A percentile compares a stretch with the other conserved stretches of the same genome.
These are phyloP conservation scores for Puccinia triticina DNA, from an alignment of 1,284 basidiomycete species.

Conservation along the genomic window DNA sequence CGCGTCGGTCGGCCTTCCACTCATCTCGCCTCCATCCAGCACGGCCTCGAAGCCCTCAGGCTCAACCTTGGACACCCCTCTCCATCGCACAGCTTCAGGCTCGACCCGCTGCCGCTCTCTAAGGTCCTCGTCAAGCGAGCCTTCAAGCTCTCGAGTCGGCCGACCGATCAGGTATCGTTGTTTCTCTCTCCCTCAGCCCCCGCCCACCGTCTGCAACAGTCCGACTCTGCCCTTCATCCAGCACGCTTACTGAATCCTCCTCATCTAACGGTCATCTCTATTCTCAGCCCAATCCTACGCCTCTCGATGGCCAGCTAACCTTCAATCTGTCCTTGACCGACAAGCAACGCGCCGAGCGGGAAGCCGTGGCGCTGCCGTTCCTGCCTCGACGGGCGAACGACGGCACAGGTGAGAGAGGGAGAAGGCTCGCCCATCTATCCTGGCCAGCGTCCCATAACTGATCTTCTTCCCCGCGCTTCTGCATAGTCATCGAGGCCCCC, in stretches of 20 bases:
- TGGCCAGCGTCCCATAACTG: not conserved
- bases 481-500: constrained; percentile 39
- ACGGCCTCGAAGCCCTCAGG: constrained; percentile 36
- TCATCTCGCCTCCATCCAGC: constrained; percentile 9
- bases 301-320: constrained; percentile 17
- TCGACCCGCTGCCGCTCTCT: not conserved
- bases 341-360: constrained; percentile 38
- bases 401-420: constrained; percentile 19
- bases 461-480: not conserved
- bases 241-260: not conserved
- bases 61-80: not conserved
- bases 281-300: not conserved
- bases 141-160: not conserved
- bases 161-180: constrained; percentile 13
- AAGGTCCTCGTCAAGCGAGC: constrained; percentile 4
- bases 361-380: constrained; percentile 41
- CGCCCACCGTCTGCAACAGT: not conserved
- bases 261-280: not conserved
- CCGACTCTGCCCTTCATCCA: not conserved
- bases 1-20: not conserved
- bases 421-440: not conserved
- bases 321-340: constrained; percentile 50
- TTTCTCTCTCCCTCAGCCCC: not conserved
- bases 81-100: not conserved
- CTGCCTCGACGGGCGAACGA: constrained; percentile 25